Conservation (phyloP, 495 filamentous ascomycete species). For the Penicillium canariense region DNA sequence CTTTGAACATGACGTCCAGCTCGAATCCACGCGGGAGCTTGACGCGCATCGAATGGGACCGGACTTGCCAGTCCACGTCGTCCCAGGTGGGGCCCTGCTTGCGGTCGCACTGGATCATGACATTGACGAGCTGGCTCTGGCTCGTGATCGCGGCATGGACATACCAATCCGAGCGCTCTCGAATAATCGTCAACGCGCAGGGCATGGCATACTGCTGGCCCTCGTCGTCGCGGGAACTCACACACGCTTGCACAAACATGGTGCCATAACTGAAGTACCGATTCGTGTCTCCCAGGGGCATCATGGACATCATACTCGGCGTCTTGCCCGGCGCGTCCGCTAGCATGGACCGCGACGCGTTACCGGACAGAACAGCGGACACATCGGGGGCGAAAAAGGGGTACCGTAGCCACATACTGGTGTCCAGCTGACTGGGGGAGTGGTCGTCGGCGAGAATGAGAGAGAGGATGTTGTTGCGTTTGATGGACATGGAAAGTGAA, state of each 20-base stretch:
- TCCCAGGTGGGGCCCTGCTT: conserved; percentile 72
- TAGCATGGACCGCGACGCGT: conserved; percentile 48
- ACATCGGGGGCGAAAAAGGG: conserved; percentile 68
- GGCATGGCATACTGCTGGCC: conserved; percentile 62
- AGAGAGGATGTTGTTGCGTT: conserved; percentile 71
- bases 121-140: conserved; percentile 70
- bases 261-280: conserved; percentile 70
- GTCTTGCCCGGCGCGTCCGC: conserved; percentile 35
- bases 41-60: conserved; percentile 58
- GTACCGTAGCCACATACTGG: conserved; percentile 72
- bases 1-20: conserved; percentile 63
- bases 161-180: conserved; percentile 63
- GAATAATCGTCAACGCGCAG: conserved; percentile 68
- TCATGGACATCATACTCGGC: conserved; percentile 57
- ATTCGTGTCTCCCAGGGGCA: conserved; percentile 70
- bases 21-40: conserved; percentile 67
- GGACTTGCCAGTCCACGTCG: conserved; percentile 71
- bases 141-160: conserved; percentile 68
- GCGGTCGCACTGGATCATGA: conserved; percentile 68
- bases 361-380: conserved; percentile 60
- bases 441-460: conserved; percentile 42
- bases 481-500: conserved; percentile 76
- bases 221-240: conserved; percentile 65
- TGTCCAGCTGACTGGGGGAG: conserved; percentile 65
- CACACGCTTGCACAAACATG: conserved; percentile 64